Evolutionary conservation across 352 stramenopile species (phyloP).

Genomic region (Phytophthora brassicae): DNA sequence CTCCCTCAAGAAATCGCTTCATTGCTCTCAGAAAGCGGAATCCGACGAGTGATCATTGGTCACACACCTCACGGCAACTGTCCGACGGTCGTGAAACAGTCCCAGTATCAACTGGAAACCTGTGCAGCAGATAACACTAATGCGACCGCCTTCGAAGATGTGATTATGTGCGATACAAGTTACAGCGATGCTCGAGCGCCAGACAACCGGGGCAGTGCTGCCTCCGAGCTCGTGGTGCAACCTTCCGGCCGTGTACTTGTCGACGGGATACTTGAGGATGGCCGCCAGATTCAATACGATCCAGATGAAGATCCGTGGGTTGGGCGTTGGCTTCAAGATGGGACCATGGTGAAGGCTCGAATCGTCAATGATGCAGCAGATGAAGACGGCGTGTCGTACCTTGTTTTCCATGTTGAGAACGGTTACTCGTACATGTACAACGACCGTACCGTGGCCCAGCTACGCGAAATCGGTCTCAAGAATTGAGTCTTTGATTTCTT

Average conservation of each 20-base stretch:
- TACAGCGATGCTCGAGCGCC: slow-evolving; percentile 77
- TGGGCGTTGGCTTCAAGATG: slow-evolving; percentile 50
- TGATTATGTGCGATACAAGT: slow-evolving; percentile 93
- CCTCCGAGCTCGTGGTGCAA: slow-evolving; percentile 77
- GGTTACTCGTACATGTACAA: slow-evolving; percentile 66
- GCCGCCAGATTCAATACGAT: slow-evolving; percentile 43
- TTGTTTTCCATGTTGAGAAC: slow-evolving; percentile 66
- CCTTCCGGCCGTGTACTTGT: slow-evolving; percentile 48
- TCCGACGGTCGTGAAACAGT: slow-evolving; percentile 83
- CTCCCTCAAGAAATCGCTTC: slow-evolving; percentile 46
- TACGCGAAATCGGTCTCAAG: slow-evolving; percentile 35
- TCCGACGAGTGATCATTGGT: slow-evolving; percentile 88
- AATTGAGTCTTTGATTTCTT: slow-evolving; percentile 8
- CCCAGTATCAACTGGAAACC: slow-evolving; percentile 7
- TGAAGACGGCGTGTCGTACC: slow-evolving; percentile 36
- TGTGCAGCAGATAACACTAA: slow-evolving; percentile 12
- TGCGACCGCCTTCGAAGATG: slow-evolving; percentile 56
- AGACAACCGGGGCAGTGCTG: slow-evolving; percentile 82
- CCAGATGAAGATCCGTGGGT: slow-evolving; percentile 44
- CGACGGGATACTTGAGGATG: slow-evolving; percentile 59
- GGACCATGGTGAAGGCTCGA: slow-evolving; percentile 66
- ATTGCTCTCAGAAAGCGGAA: slow-evolving; percentile 66
- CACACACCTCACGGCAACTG: slow-evolving; percentile 93
- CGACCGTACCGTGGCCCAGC: slow-evolving; percentile 31
- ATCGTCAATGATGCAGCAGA: slow-evolving; percentile 26